phyloP scores from a whole-genome alignment of 805 yeast species.

The Metschnikowia continentalis region DNA sequence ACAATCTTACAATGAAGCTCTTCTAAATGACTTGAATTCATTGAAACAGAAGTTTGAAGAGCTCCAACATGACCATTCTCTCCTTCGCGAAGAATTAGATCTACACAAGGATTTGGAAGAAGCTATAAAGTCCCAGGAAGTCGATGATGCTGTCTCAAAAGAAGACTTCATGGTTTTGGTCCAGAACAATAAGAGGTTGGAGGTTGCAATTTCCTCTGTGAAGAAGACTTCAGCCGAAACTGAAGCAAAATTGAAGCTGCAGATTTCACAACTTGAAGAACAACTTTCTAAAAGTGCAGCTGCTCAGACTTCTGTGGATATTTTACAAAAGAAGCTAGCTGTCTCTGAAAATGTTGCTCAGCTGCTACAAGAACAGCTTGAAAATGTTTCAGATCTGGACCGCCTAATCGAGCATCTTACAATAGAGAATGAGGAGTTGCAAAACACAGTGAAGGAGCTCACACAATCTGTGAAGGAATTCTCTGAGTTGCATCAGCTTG shows the following conservation, averaged over 20 bases:
- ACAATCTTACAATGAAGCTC: conserved; percentile 27
- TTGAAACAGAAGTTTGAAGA: conserved; percentile 28
- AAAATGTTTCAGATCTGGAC: conserved; percentile 33
- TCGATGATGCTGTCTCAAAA: conserved; percentile 10
- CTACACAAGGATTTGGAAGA: conserved; percentile 34
- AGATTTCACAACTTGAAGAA: conserved; percentile 2
- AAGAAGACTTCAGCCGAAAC: conserved; percentile 20
- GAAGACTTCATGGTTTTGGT: conserved; percentile 22
- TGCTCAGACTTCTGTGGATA: conserved; percentile 1
- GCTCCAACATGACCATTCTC: conserved; percentile 27
- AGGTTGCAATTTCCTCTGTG: conserved; percentile 36
- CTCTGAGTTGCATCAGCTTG: conserved; percentile 47
- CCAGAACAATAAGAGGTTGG: conserved; percentile 36
- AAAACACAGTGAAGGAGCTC: conserved; percentile 28
- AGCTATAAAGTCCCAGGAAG: conserved; percentile 22
- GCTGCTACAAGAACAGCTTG: conserved; percentile 29
- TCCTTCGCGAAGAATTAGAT: conserved; percentile 34
- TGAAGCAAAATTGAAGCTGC: conserved; percentile 15
- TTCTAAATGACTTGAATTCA: conserved; percentile 22
- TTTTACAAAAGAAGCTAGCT: conserved; percentile 11
- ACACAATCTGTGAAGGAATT: conserved; percentile 40
- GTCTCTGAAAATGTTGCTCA: conserved; percentile 23
- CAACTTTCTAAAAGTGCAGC: not conserved
- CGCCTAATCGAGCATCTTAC: conserved; percentile 32
- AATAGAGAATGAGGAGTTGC: conserved; percentile 33